Evolutionary conservation across 2,329 filamentous ascomycete species (phyloP), one percentile per base, ranked within the genome.

Genomic region (Diaporthe eres): DNA sequence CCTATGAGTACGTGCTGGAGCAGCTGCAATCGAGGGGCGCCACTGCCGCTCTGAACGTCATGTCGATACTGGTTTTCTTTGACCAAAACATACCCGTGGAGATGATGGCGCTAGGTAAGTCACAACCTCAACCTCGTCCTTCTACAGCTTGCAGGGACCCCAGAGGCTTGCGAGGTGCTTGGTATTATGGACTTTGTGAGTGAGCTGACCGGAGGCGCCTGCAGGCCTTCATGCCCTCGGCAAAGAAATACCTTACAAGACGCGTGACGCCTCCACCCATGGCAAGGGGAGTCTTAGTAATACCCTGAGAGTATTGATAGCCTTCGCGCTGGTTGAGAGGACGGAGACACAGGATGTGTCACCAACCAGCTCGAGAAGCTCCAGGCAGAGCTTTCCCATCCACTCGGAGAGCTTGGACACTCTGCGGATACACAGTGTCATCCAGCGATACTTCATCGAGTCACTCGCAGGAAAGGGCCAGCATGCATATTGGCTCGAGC

Each of bases 1-100:
- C 88, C 4, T 90, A 88, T 78, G 84, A 83, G 63, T 85, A 85
- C 13, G 87, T 90, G 12, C 82, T 85, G 25, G 86, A 89, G 19
- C 87, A 90, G 77, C 82, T 91, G 6, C 85, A 87, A 63, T 81
- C 83, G 31, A 81, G 86, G 37, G 87, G 85, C 1, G 86, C 86
- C 19, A 80, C 80, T 17, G 89, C 92, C 72, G 92, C 92, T 0
- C 82, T 93, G 67, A 93, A 93, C 79, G 82, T 94, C 49, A 90
- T 94, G 77, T 90, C 90, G 31, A 83, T 94, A 17, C 82, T 94
- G 19, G 90, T 90, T 1, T 94, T 94, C 79, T 91, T 93, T 72
- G 90, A 90, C 55, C 90, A 91, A 74, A 88, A 91, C 74, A 86
- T 94, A 7, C 93, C 93, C 0, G 90, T 94, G 31, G 92, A 92